A percentile compares a stretch with the other conserved stretches of the same genome.
phyloP scores from a whole-genome alignment of 805 yeast genomes.

The Monosporozyma aerobia region DNA sequence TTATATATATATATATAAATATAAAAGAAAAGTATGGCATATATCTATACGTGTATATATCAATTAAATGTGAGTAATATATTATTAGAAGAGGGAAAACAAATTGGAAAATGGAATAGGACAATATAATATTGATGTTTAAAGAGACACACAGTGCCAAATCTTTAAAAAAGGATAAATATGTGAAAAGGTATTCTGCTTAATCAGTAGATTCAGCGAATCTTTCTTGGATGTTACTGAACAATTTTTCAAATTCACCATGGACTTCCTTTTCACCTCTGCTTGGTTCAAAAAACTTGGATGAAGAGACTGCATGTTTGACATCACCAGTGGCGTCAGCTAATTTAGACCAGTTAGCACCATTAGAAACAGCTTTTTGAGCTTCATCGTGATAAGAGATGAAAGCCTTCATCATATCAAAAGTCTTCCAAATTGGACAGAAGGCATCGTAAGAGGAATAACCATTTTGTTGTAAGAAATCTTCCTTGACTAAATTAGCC shows the following conservation, averaged over 20 bases:
- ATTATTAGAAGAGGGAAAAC: not conserved
- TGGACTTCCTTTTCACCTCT: conserved; percentile 74
- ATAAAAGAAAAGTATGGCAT: not conserved
- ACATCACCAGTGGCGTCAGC: conserved; percentile 83
- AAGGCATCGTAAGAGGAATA: conserved; percentile 96
- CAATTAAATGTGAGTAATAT: not conserved
- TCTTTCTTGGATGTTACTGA: conserved; percentile 70
- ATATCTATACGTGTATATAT: not conserved
- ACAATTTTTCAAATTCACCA: conserved; percentile 67
- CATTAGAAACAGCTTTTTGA: conserved; percentile 88
- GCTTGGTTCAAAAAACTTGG: conserved; percentile 94
- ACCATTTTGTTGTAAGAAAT: conserved; percentile 98
- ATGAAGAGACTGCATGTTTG: conserved; percentile 85
- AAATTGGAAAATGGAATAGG: not conserved
- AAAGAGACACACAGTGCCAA: not conserved
- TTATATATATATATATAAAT: not conserved
- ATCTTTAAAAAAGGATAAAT: not conserved
- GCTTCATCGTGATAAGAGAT: conserved; percentile 92
- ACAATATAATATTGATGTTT: not conserved
- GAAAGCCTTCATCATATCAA: conserved; percentile 94
- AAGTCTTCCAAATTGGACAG: conserved; percentile 99
- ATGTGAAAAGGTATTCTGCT: conserved; percentile 1
- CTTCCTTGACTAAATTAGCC: conserved; percentile 85
- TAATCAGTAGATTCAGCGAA: conserved; percentile 94
- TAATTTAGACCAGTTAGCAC: conserved; percentile 90